Conservation (phyloP, 352 stramenopile genomes). For the Hyphochytrium catenoides region DNA sequence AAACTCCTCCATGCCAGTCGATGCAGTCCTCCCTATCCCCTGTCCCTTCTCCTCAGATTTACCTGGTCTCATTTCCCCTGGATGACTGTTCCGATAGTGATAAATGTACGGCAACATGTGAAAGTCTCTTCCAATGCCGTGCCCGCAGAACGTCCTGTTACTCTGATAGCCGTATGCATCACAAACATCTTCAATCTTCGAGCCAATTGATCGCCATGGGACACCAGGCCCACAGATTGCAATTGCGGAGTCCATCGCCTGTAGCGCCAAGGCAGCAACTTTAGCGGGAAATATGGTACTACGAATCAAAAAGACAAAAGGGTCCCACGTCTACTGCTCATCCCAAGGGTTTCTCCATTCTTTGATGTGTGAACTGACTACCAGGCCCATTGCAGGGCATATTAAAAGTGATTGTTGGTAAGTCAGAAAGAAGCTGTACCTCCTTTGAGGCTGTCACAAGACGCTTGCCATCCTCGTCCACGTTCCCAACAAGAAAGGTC, state of each 20-base stretch:
- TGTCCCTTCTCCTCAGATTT: constrained; percentile 1
- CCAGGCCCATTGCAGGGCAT: too few relatives aligned
- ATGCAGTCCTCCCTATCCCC: constrained; percentile 1
- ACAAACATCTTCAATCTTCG: constrained; percentile 71
- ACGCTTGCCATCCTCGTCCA: constrained; percentile 50
- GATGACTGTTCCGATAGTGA: constrained; percentile 56
- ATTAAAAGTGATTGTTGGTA: too few relatives aligned
- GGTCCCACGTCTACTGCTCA: too few relatives aligned
- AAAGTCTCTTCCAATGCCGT: constrained; percentile 86
- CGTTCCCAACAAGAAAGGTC: constrained; percentile 79
- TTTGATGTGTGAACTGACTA: too few relatives aligned
- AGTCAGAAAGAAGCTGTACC: too few relatives aligned
- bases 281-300: too few relatives aligned
- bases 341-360: too few relatives aligned
- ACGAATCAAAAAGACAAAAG: too few relatives aligned
- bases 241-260: constrained; percentile 55
- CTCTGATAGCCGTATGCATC: constrained; percentile 43
- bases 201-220: constrained; percentile 81
- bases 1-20: neutral
- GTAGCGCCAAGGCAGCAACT: too few relatives aligned
- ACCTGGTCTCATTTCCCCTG: constrained; percentile 33
- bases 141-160: constrained; percentile 76
- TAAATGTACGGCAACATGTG: constrained; percentile 85
- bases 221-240: constrained; percentile 68
- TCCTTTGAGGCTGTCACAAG: constrained; percentile 74